Conservation (phyloP, 1,139 yeast genomes). For the Debaryomyces coudertii region DNA sequence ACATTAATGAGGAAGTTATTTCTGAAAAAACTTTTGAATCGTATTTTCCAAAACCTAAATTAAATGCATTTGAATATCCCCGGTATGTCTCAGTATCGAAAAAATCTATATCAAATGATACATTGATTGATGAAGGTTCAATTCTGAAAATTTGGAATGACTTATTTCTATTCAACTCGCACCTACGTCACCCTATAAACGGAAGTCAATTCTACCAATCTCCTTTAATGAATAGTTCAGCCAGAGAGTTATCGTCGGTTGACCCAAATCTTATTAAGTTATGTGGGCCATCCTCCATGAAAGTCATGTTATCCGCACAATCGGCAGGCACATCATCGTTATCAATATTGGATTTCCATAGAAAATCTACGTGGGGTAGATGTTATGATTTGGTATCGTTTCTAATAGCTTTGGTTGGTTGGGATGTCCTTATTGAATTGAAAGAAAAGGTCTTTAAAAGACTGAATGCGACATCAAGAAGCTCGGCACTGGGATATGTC, state of each 20-base stretch:
- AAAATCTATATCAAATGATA: slow-evolving; percentile 8
- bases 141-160: slow-evolving; percentile 39
- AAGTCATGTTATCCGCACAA: slow-evolving; percentile 34
- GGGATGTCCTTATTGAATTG: slow-evolving; percentile 38
- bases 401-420: slow-evolving; percentile 42
- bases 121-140: slow-evolving; percentile 24
- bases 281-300: slow-evolving; percentile 33
- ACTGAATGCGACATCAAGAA: slow-evolving; percentile 1
- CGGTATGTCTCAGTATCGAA: neutral
- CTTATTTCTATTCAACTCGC: slow-evolving; percentile 32
- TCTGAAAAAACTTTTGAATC: slow-evolving; percentile 33
- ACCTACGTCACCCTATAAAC: slow-evolving; percentile 38
- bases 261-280: slow-evolving; percentile 35
- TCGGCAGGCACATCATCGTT: slow-evolving; percentile 33
- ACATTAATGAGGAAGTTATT: slow-evolving; percentile 29
- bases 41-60: slow-evolving; percentile 38
- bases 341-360: slow-evolving; percentile 38
- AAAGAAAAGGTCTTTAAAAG: slow-evolving; percentile 26
- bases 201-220: slow-evolving; percentile 43
- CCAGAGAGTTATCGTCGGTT: slow-evolving; percentile 42
- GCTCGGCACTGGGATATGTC: slow-evolving; percentile 17
- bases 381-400: slow-evolving; percentile 43
- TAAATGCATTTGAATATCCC: slow-evolving; percentile 10
- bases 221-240: slow-evolving; percentile 37
- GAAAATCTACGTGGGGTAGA: slow-evolving; percentile 48